Conservation (phyloP, 768 basidiomycete genomes). For the Lactarius pseudohatsudake region DNA sequence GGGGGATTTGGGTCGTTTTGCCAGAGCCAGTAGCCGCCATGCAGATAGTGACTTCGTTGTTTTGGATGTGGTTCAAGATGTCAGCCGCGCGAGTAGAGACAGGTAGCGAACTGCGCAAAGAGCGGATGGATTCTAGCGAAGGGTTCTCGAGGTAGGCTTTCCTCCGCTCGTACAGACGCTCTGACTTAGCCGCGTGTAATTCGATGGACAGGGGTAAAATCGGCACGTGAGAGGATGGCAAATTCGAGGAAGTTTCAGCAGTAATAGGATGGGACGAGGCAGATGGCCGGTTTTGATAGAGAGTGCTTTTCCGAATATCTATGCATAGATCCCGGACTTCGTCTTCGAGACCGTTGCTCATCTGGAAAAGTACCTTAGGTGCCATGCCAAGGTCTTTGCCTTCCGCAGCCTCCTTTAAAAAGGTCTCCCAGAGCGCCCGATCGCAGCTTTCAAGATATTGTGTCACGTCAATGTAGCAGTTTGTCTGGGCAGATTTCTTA, state of each 20-base stretch:
- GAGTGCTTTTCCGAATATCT: slow-evolving; percentile 59
- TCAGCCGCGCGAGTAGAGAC: slow-evolving; percentile 67
- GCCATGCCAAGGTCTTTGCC: slow-evolving; percentile 72
- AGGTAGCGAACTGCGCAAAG: slow-evolving; percentile 66
- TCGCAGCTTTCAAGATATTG: slow-evolving; percentile 88
- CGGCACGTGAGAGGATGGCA: slow-evolving; percentile 33
- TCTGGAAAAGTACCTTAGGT: slow-evolving; percentile 63
- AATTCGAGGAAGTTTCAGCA: slow-evolving; percentile 17
- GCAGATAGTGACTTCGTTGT: slow-evolving; percentile 83
- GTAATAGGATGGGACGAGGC: slow-evolving; percentile 2
- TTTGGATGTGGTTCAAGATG: slow-evolving; percentile 64
- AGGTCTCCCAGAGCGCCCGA: slow-evolving; percentile 73
- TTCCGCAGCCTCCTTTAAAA: slow-evolving; percentile 55
- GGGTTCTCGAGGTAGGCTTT: slow-evolving; percentile 63
- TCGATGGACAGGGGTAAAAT: slow-evolving; percentile 31
- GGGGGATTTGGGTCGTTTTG: slow-evolving; percentile 94
- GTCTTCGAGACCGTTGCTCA: slow-evolving; percentile 63
- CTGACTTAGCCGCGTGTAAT: slow-evolving; percentile 52
- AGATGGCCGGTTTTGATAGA: slow-evolving; percentile 66
- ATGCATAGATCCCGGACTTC: slow-evolving; percentile 67
- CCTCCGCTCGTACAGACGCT: slow-evolving; percentile 51
- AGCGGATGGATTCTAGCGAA: slow-evolving; percentile 61
- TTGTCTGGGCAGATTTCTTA: slow-evolving; percentile 71
- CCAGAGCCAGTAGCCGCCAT: slow-evolving; percentile 92
- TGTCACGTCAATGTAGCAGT: slow-evolving; percentile 85